Evolutionary conservation across 192 early-diverging fungal genomes (phyloP), one percentile per base, ranked within the genome.

Genomic region (Martensiomyces pterosporus): DNA sequence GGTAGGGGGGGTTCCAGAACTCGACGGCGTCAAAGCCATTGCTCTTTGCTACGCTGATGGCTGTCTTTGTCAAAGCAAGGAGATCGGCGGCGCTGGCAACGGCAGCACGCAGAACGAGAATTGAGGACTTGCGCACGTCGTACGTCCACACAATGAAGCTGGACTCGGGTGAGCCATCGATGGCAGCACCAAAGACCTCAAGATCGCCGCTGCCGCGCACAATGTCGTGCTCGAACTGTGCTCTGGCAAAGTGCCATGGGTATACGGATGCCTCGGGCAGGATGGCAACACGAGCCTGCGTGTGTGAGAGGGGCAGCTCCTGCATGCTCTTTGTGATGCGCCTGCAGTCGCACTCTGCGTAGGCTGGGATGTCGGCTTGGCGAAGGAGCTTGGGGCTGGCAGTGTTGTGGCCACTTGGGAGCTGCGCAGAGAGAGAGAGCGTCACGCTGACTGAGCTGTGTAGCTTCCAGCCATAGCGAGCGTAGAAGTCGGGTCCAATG

Each of bases 401-500:
- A n/a, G n/a, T n/a, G n/a, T n/a, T n/a, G n/a, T n/a, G n/a, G n/a
- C n/a, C n/a, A n/a, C n/a, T 32, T 32, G 6, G 12, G 6, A 32
- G 29, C 29, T 12, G 29, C 29, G 29, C 29, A 5, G 12, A 12
- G 12, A 32, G 29, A 12, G 6, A 32, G 12, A 32, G 29, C 29
- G 6, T 32, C 29, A 32, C 29, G 29, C 29, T 32, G 29, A 32
- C 29, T 12, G 29, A 12, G 6, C 6, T 8, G 22, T 49, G 39
- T 1, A 23, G 24, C 9, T 24, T 12, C 47, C 47, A 49, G 22
- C 47, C 47, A 2, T 4, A 7, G 2, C 47, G 4, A 14, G 35
- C 47, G 13, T 49, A 49, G 37, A 49, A 49, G 3, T 36, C 24
- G 19, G 47, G 34, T 9, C 47, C 47, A 16, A 49, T 24, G 23